These are phyloP conservation scores for Yamadazyma nakazawae DNA, from an alignment of 805 yeast species.

Conservation along the genomic window DNA sequence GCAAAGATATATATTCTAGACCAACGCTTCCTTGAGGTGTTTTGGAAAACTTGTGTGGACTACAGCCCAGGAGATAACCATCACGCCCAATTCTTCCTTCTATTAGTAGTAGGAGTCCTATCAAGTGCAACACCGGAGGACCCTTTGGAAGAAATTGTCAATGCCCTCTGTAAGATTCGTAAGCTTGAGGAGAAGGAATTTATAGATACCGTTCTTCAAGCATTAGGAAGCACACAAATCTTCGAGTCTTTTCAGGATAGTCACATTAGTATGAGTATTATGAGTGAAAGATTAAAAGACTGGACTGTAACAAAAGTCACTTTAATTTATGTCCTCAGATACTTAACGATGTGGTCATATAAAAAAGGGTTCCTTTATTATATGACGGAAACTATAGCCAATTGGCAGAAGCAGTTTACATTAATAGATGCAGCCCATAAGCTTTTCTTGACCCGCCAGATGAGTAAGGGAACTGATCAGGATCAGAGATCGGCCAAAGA, in stretches of 20 bases:
- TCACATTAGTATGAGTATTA: not conserved
- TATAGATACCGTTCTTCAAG: not conserved
- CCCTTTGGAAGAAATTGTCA: not conserved
- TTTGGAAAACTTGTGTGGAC: not conserved
- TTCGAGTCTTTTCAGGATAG: not conserved
- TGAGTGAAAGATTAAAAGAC: not conserved
- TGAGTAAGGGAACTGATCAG: not conserved
- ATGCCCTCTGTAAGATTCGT: not conserved
- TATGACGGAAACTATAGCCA: not conserved
- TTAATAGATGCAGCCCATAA: not conserved
- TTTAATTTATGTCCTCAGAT: not conserved
- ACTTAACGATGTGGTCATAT: not conserved
- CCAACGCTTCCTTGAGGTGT: not conserved
- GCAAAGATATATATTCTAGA: not conserved
- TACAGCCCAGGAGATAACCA: not conserved
- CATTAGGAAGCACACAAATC: not conserved
- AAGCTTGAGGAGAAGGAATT: not conserved
- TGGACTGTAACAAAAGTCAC: constrained; percentile 1
- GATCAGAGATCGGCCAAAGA: not conserved
- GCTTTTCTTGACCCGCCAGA: not conserved
- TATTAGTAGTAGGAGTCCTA: not conserved
- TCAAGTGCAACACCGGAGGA: not conserved
- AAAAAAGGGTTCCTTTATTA: not conserved
- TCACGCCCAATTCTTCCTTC: not conserved
- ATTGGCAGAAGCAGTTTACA: not conserved